Base-by-base conservation (phyloP, 768 basidiomycete genomes). In the Russula griseocarnosa region DNA sequence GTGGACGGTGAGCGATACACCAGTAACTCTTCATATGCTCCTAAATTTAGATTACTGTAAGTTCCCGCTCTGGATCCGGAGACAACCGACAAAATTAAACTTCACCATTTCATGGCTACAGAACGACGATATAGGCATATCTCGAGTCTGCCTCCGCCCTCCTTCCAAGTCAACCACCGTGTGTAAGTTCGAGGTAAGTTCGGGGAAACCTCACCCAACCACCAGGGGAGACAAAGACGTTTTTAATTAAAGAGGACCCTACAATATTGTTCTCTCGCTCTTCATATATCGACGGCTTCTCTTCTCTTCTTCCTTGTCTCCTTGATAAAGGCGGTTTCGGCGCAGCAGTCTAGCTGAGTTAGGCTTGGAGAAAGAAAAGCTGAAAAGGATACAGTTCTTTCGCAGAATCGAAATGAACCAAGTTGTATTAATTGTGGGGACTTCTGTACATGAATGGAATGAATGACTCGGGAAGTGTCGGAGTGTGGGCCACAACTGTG, bases 371-470 rank as follows among this genome's bases (percentile, higher is more conserved):
- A 34, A 34, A 24, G 11, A 30, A 36, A 3, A 22, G 34, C 53
- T 54, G 54, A 55, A 40, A 55, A 55, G 55, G 42, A 32, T 57
- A 46, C 42, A 57, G n/a, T n/a, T n/a, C n/a, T 13, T 32, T 44
- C 11, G 38, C 16, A 4, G 36, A 11, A 36, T 36, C 13, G 36
- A n/a, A n/a, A n/a, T n/a, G n/a, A 36, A 40, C 36, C 11, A 36
- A 36, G 13, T 5, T n/a, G n/a, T n/a, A n/a, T n/a, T n/a, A n/a
- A n/a, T 30, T 30, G 30, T 30, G 28, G 28, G 28, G 3, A 3
- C 5, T 5, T 2, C 3, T 30, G 5, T 13, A 32, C 30, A 8
- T 32, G 30, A 32, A 32, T 32, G 30, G 36, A 30, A 30, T 30
- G 28, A n/a, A n/a, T n/a, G n/a, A n/a, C n/a, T n/a, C n/a, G n/a